phyloP scores from a whole-genome alignment of 2,329 filamentous ascomycete species.

The Diplodia corticola region DNA sequence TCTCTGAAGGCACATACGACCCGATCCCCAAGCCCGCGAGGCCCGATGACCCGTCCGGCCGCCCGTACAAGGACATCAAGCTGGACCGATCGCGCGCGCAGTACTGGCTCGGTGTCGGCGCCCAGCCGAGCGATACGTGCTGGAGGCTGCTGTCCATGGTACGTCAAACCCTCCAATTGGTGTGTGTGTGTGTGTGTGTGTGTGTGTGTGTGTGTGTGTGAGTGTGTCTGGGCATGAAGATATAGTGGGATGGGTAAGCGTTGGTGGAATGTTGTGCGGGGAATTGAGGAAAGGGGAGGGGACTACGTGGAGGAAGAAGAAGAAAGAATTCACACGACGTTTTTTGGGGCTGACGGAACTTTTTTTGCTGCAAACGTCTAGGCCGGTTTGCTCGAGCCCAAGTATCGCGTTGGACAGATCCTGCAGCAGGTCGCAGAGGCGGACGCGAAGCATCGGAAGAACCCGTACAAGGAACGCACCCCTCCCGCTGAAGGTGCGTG shows the following conservation, averaged over 20 bases:
- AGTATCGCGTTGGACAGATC: conserved; percentile 37
- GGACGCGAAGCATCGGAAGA: conserved; percentile 25
- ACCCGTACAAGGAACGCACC: background rate
- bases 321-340: too few relatives aligned
- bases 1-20: conserved; percentile 56
- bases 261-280: background rate
- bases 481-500: background rate
- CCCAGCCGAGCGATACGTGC: conserved; percentile 86
- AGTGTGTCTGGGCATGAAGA: too few relatives aligned
- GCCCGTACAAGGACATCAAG: conserved; percentile 86
- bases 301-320: background rate
- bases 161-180: conserved; percentile 27
- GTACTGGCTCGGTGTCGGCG: conserved; percentile 97
- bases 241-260: background rate
- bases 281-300: background rate
- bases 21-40: conserved; percentile 57
- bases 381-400: conserved; percentile 41
- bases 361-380: conserved; percentile 12
- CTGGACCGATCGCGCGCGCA: conserved; percentile 77
- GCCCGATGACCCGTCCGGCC: conserved; percentile 51
- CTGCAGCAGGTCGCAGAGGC: conserved; percentile 35
- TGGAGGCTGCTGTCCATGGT: conserved; percentile 88
- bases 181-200: too few relatives aligned
- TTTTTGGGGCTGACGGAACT: background rate
- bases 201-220: too few relatives aligned